Conservation (phyloP, 2,329 filamentous ascomycete species). For the Chaetomiaceae sp. region DNA sequence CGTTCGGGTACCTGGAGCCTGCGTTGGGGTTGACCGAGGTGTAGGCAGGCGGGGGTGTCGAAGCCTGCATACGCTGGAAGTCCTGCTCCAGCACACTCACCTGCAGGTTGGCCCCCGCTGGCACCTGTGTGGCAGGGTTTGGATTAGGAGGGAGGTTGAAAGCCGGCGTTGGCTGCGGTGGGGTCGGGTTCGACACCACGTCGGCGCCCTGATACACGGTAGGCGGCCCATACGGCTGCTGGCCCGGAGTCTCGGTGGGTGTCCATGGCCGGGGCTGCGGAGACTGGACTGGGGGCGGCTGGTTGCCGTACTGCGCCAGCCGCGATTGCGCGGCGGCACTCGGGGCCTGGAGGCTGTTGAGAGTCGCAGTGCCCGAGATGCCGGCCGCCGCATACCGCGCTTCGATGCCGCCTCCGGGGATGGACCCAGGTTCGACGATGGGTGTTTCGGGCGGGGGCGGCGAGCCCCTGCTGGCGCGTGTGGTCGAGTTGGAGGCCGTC, state of each 20-base stretch:
- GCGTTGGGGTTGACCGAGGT: constrained; percentile 63
- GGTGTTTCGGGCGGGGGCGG: constrained; percentile 94
- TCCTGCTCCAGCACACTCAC: constrained; percentile 79
- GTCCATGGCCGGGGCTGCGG: constrained; percentile 73
- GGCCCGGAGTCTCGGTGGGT: constrained; percentile 83
- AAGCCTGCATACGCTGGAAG: constrained; percentile 74
- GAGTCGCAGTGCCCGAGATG: constrained; percentile 78
- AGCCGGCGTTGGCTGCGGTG: constrained; percentile 37
- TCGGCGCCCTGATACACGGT: constrained; percentile 86
- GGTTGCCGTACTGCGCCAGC: constrained; percentile 68
- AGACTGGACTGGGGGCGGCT: constrained; percentile 36
- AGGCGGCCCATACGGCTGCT: constrained; percentile 81
- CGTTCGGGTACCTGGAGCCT: constrained; percentile 67
- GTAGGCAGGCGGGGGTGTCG: constrained; percentile 92
- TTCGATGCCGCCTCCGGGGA: constrained; percentile 79
- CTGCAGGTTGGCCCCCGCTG: constrained; percentile 40
- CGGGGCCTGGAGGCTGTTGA: constrained; percentile 65
- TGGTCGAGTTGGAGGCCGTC: constrained; percentile 89
- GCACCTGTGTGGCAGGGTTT: constrained; percentile 31
- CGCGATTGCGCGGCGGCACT: constrained; percentile 80
- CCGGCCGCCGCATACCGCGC: constrained; percentile 87
- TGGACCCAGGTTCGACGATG: constrained; percentile 64
- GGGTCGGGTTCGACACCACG: constrained; percentile 61
- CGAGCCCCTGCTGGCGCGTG: constrained; percentile 83
- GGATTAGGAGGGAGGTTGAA: constrained; percentile 43